Evolutionary conservation across 2,329 filamentous ascomycete genomes (phyloP).

Genomic region (Zasmidium citrigriseum): DNA sequence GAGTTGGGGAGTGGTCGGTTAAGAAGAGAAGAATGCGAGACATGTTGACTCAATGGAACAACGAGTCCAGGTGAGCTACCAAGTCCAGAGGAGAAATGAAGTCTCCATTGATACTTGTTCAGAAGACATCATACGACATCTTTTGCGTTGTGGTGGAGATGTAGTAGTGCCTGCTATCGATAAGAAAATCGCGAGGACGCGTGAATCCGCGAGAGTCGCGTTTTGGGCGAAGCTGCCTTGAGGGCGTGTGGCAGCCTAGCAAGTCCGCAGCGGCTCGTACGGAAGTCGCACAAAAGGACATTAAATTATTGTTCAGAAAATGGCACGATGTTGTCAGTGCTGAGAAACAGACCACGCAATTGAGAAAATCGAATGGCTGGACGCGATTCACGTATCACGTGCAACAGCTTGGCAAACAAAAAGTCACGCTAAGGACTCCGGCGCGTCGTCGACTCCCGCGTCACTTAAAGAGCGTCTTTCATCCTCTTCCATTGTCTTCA

Average conservation of each 20-base stretch:
- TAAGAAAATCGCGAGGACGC: not conserved
- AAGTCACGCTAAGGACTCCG: not conserved
- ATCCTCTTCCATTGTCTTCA: conserved; percentile 13
- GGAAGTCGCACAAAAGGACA: not conserved
- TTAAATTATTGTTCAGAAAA: not conserved
- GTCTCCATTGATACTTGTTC: no score
- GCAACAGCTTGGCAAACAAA: not conserved
- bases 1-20: no score
- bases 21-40: no score
- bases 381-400: not conserved
- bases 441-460: conserved; percentile 6
- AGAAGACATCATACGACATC: no score
- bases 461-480: conserved; percentile 9
- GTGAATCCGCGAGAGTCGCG: not conserved
- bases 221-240: not conserved
- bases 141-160: no score
- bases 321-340: not conserved
- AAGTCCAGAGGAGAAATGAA: no score
- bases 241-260: not conserved
- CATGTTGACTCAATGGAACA: no score
- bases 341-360: not conserved
- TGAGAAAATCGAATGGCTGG: not conserved
- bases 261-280: not conserved
- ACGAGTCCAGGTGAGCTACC: no score
- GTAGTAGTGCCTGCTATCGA: no score